Evolutionary conservation across 257 asterid species (phyloP).

Genomic region (Solanum pinnatisectum): DNA sequence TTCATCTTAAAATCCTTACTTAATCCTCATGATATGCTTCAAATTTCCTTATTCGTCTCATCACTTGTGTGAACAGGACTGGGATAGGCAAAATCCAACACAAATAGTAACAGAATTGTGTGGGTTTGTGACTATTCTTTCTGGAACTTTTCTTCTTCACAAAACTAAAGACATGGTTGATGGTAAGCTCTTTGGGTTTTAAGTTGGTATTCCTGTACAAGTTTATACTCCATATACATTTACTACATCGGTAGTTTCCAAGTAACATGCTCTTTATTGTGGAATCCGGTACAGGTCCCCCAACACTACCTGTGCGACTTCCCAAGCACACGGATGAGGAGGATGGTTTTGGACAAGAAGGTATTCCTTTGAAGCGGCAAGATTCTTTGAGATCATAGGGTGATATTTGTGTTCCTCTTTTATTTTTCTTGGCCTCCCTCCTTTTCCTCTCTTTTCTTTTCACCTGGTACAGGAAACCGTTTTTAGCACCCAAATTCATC

Average conservation of each 20-base stretch:
- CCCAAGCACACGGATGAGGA: conserved; percentile 51
- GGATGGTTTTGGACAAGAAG: conserved; percentile 66
- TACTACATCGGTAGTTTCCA: background rate
- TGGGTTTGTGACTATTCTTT: conserved; percentile 91
- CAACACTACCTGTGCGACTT: conserved; percentile 23
- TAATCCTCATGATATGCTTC: background rate
- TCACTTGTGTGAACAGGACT: conserved; percentile 48
- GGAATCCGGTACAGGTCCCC: conserved; percentile 25
- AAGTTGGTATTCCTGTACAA: background rate
- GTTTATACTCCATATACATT: background rate
- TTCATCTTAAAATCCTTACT: background rate
- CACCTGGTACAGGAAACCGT: background rate
- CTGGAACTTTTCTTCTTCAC: conserved; percentile 98
- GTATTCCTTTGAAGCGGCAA: conserved; percentile 70
- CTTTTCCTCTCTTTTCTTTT: background rate
- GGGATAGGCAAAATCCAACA: conserved; percentile 94
- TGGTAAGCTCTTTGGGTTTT: conserved; percentile 22
- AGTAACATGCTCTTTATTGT: background rate
- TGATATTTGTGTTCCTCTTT: conserved; percentile 4
- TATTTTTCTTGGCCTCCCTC: background rate
- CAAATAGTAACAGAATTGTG: conserved; percentile 94
- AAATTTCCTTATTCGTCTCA: background rate
- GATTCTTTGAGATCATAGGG: conserved; percentile 46
- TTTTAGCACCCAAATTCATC: background rate
- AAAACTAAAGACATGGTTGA: conserved; percentile 95